Percentiles rank a stretch among this genome's conserved stretches.
Conservation (phyloP, 2,329 filamentous ascomycete species). For the Dactylonectria estremocensis region DNA sequence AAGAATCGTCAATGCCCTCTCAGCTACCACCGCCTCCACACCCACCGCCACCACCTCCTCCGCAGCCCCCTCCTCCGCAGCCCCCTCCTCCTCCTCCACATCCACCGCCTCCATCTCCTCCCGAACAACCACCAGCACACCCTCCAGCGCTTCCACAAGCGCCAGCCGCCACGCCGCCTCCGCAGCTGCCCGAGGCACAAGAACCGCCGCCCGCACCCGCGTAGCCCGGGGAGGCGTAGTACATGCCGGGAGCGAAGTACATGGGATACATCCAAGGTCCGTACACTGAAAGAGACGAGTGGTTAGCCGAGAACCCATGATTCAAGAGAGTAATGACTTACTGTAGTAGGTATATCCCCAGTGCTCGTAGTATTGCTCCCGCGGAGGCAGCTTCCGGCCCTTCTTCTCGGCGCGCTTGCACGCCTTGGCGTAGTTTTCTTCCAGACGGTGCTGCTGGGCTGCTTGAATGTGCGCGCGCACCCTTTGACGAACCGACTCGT, state of each 20-base stretch:
- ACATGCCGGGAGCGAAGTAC: conserved; percentile 61
- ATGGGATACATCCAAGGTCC: conserved; percentile 62
- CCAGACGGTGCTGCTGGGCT: conserved; percentile 54
- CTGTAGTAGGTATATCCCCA: conserved; percentile 68
- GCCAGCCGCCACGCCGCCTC: conserved; percentile 60
- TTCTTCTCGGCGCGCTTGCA: conserved; percentile 64
- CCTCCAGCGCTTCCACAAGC: conserved; percentile 57
- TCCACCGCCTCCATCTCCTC: conserved; percentile 33
- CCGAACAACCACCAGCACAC: conserved; percentile 42
- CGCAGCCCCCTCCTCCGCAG: conserved; percentile 32
- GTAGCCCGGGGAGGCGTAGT: conserved; percentile 61
- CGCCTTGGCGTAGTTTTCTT: conserved; percentile 71
- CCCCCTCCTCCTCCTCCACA: conserved; percentile 39
- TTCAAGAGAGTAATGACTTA: conserved; percentile 26
- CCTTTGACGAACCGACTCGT: conserved; percentile 19
- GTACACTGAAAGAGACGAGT: conserved; percentile 52
- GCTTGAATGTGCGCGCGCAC: conserved; percentile 34
- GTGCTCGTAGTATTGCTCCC: conserved; percentile 66
- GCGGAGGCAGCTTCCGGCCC: conserved; percentile 62
- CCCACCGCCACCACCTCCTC: conserved; percentile 18
- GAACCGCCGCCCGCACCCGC: conserved; percentile 51
- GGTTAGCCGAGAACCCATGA: rapidly evolving
- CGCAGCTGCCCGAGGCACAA: conserved; percentile 65
- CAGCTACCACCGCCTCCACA: not conserved
- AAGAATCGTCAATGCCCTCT: not conserved